These are phyloP conservation scores for Rubroboletus satanas DNA, from an alignment of 768 basidiomycete species.

Conservation along the genomic window DNA sequence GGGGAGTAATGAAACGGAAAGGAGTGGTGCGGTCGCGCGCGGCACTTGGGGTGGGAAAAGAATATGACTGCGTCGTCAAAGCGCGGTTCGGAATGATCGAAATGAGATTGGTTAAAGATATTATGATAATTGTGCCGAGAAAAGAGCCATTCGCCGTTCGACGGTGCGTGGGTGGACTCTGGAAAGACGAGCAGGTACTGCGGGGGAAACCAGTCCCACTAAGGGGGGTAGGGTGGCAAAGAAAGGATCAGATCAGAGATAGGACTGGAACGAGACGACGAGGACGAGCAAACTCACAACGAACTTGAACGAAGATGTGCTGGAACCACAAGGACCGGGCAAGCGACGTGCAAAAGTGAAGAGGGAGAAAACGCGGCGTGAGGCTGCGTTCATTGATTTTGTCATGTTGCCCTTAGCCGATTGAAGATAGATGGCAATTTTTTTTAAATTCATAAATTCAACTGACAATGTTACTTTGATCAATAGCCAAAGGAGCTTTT, in stretches of 20 bases:
- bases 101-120: conserved; percentile 13
- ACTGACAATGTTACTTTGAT: too few species aligned
- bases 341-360: conserved; percentile 5
- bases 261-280: neutral
- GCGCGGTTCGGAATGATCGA: conserved; percentile 14
- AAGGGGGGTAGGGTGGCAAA: neutral
- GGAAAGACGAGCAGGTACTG: conserved; percentile 5
- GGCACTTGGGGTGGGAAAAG: neutral
- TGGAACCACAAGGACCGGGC: conserved; percentile 3
- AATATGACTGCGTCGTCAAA: neutral
- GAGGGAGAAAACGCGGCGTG: neutral
- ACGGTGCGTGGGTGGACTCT: neutral
- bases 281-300: conserved; percentile 6
- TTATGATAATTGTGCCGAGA: neutral
- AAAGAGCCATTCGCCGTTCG: conserved; percentile 25
- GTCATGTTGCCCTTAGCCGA: neutral
- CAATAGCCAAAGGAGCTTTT: too few species aligned
- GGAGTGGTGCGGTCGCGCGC: conserved; percentile 11
- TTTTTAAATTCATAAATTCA: neutral
- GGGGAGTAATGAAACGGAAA: conserved; percentile 10
- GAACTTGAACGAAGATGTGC: conserved; percentile 5
- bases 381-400: neutral
- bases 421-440: conserved; percentile 1
- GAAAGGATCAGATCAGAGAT: neutral
- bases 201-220: conserved; percentile 20